These are phyloP conservation scores for Cladophialophora bantiana DNA, from an alignment of 2,329 filamentous ascomycete species.

Conservation along the genomic window DNA sequence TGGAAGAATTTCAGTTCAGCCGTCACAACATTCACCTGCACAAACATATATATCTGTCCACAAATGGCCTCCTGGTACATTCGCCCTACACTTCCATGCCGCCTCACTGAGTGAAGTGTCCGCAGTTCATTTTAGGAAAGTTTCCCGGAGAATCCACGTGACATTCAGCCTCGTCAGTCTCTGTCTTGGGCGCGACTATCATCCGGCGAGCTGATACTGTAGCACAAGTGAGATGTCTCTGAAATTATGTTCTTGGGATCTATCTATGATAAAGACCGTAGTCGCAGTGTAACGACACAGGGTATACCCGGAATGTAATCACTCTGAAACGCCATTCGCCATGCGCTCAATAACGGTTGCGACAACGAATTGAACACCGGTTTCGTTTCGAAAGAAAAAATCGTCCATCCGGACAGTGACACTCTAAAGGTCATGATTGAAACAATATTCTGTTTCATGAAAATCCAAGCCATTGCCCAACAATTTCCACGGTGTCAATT, in stretches of 20 bases:
- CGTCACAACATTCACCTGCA: background rate
- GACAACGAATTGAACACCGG: background rate
- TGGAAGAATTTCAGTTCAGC: background rate
- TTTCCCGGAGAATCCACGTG: slow-evolving; percentile 14
- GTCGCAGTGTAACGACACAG: slow-evolving; percentile 13
- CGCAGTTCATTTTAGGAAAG: slow-evolving; percentile 10
- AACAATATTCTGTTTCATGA: slow-evolving; percentile 5
- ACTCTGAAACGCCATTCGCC: slow-evolving; percentile 20
- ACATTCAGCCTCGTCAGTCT: slow-evolving; percentile 5
- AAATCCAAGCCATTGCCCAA: background rate
- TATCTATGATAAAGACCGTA: slow-evolving; percentile 24
- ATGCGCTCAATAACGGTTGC: slow-evolving; percentile 13
- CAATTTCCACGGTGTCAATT: background rate
- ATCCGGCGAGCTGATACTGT: no score
- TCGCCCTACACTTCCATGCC: background rate
- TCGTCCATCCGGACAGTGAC: slow-evolving; percentile 18
- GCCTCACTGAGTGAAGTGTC: slow-evolving; percentile 7
- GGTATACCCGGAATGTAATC: slow-evolving; percentile 23
- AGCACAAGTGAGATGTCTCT: background rate
- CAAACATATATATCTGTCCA: slow-evolving; percentile 6
- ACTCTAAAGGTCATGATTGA: slow-evolving; percentile 20
- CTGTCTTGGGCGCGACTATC: background rate
- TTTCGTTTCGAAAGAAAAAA: slow-evolving; percentile 11
- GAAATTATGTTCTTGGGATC: slow-evolving; percentile 15
- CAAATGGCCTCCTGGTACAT: slow-evolving; percentile 16